These are phyloP conservation scores for Lasiodiplodia sp. DNA, from an alignment of 2,329 filamentous ascomycete genomes.

Conservation along the genomic window DNA sequence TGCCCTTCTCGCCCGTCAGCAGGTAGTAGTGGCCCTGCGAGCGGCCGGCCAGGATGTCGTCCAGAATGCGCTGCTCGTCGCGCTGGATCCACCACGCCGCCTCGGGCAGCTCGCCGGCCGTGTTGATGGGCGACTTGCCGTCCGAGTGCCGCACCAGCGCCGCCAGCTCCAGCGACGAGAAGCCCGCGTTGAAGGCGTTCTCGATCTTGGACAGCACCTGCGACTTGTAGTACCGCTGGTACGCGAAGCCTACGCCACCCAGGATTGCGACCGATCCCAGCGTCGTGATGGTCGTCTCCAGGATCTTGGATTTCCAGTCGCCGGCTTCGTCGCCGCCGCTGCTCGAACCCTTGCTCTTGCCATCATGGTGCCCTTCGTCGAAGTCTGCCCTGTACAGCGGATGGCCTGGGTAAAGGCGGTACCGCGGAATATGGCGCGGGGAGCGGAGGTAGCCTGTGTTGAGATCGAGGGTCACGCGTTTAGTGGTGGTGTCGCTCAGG, in stretches of 20 bases:
- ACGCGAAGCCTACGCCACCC: slow-evolving; percentile 44
- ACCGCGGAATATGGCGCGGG: slow-evolving; percentile 9
- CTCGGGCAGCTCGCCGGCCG: slow-evolving; percentile 39
- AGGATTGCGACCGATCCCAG: slow-evolving; percentile 45
- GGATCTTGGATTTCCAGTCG: slow-evolving; percentile 31
- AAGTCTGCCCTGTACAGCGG: not conserved
- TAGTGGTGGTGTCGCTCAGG: slow-evolving; percentile 15
- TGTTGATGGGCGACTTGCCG: slow-evolving; percentile 37
- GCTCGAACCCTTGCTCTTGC: not conserved
- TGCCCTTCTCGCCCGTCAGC: slow-evolving; percentile 87
- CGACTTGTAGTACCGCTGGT: slow-evolving; percentile 44
- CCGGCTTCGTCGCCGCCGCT: not conserved
- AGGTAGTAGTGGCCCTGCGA: slow-evolving; percentile 81
- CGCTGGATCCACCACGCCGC: slow-evolving; percentile 74
- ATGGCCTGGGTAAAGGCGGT: slow-evolving; percentile 13
- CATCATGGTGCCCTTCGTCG: not conserved
- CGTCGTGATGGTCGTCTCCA: slow-evolving; percentile 46
- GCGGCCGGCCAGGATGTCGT: slow-evolving; percentile 75
- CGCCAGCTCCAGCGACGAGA: slow-evolving; percentile 45
- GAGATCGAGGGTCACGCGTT: not conserved
- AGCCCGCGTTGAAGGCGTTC: slow-evolving; percentile 44
- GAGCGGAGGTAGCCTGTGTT: slow-evolving; percentile 16
- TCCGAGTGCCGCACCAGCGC: slow-evolving; percentile 42
- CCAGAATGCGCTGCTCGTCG: slow-evolving; percentile 76
- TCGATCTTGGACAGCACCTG: slow-evolving; percentile 43